Percentiles rank a stretch among this genome's conserved stretches.
These are phyloP conservation scores for Salix udensis DNA, from an alignment of 345 rosid genomes.

Conservation along the genomic window DNA sequence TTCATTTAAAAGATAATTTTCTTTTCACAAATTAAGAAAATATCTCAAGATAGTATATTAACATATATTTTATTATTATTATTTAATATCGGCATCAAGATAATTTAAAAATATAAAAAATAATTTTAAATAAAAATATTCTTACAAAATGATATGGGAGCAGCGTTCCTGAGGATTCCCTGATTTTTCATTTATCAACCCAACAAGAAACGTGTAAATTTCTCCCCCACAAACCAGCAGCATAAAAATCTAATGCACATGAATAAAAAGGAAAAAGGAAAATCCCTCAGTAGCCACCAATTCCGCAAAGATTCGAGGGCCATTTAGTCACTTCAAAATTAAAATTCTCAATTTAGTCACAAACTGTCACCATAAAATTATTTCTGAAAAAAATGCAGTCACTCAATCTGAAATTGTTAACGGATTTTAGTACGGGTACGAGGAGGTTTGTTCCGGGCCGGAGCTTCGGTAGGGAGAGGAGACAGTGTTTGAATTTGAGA, in stretches of 20 bases:
- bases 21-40: too few species aligned
- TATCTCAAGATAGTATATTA: too few species aligned
- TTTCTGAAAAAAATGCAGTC: conserved; percentile 38
- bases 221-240: background rate
- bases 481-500: conserved; percentile 13
- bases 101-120: too few species aligned
- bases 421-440: conserved; percentile 28
- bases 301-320: background rate
- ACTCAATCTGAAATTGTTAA: conserved; percentile 28
- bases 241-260: background rate
- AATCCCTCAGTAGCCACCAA: too few species aligned
- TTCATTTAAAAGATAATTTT: too few species aligned
- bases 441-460: conserved; percentile 15
- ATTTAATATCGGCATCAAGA: too few species aligned
- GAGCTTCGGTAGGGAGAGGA: conserved; percentile 7
- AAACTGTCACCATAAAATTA: too few species aligned
- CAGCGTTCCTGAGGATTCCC: background rate
- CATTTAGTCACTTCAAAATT: background rate
- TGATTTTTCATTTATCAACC: background rate
- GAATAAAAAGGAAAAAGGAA: background rate
- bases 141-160: too few species aligned
- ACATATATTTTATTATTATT: too few species aligned
- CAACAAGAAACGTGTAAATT: background rate
- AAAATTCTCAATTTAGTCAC: background rate
- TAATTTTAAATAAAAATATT: too few species aligned